Base-by-base conservation (phyloP, 192 early-diverging fungal genomes). In the Coemansia sp. region DNA sequence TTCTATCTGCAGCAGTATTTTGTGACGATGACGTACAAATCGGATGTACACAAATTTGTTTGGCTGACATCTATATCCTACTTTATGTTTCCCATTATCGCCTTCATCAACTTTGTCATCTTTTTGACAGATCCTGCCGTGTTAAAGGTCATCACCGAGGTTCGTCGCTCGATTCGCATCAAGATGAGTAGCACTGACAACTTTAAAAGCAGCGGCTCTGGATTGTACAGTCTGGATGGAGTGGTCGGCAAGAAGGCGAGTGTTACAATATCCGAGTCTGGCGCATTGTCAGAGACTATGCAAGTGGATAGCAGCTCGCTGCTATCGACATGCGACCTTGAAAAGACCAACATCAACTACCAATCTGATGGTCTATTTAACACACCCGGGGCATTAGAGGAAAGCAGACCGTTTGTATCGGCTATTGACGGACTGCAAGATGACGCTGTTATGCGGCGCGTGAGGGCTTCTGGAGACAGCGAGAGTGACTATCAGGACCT, bases 101-200 rank as follows among this genome's bases (percentile, higher is more conserved):
- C 40, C 15, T 20, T 72, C 12, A 34, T 65, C 36, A 80, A 80
- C 62, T 80, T 80, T 65, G 5, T 70, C 20, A 67, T 80, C 1
- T 80, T 80, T 38, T 29, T 72, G 12, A 80, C 70, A 13, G 78
- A 80, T 34, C 66, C 78, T 2, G 69, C 67, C 4, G 70, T 80
- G 8, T 15, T 68, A 12, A 47, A 57, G 27, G 73, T 80, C 22
- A 39, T 75, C 6, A 16, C 36, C 4, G 73, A 80, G 33, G 66
- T 80, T 5, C 53, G 57, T 20, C 68, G 33, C 5, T 16, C 13
- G n/a, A 41, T 74, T 22, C 15, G 12, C 9, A 13, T 11, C 1
- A 31, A 41, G 31, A 36, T 79, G 16, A 55, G 58, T 3, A 40
- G 58, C 40, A 57, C 24, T 22, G 50, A 49, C 7, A 69, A 6